Conservation (phyloP, 108 stramenopile genomes). For the Nannochloropsis salina region DNA sequence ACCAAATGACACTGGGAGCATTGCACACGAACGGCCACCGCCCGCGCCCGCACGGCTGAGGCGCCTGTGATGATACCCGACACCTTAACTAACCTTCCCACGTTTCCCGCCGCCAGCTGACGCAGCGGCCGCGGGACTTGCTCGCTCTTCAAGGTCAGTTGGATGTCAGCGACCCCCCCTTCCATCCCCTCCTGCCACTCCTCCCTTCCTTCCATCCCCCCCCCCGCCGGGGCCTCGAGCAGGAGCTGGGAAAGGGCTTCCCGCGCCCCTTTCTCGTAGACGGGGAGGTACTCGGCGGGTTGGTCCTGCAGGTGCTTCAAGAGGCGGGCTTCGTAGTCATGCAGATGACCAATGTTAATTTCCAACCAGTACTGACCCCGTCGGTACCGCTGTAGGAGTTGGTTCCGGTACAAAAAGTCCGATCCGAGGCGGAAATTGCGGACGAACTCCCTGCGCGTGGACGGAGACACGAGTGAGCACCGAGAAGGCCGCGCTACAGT, state of each 20-base stretch:
- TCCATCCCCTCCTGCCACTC: conserved; percentile 34
- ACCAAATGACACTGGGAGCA: conserved; percentile 71
- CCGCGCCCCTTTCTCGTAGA: conserved; percentile 54
- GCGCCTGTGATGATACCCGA: conserved; percentile 87
- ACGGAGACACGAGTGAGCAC: background rate
- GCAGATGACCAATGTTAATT: conserved; percentile 54
- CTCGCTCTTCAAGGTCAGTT: conserved; percentile 50
- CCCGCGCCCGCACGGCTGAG: conserved; percentile 69
- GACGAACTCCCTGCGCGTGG: conserved; percentile 54
- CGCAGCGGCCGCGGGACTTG: conserved; percentile 69
- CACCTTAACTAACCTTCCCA: conserved; percentile 77
- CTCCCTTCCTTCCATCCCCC: conserved; percentile 36
- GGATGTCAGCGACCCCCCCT: conserved; percentile 45
- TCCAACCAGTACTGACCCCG: conserved; percentile 52
- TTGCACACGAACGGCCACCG: conserved; percentile 66
- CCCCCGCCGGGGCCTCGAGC: conserved; percentile 27
- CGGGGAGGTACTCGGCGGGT: conserved; percentile 47
- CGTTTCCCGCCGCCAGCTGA: conserved; percentile 79
- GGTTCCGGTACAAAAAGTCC: conserved; percentile 53
- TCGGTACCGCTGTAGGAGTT: conserved; percentile 53
- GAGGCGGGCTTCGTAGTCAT: conserved; percentile 55
- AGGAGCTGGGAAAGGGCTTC: conserved; percentile 52
- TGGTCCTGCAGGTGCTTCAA: conserved; percentile 45
- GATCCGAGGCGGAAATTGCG: conserved; percentile 56
- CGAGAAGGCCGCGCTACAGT: no score